These are phyloP conservation scores for Carex scoparia DNA, from an alignment of 176 grass and related monocot genomes.

Conservation along the genomic window DNA sequence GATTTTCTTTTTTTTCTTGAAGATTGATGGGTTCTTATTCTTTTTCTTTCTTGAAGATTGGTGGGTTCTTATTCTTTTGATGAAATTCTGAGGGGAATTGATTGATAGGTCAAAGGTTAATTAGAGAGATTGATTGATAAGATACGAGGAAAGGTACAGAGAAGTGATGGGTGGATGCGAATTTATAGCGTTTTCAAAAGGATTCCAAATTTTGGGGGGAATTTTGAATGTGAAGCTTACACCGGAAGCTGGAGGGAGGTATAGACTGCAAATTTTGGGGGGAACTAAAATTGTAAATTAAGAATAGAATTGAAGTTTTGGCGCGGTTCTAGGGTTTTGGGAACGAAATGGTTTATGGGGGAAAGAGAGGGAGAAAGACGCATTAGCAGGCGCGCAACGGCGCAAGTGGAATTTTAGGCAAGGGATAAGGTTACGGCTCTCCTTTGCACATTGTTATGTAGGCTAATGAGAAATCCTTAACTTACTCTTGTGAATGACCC, in stretches of 20 bases:
- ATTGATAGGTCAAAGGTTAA: not conserved
- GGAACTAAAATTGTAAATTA: not conserved
- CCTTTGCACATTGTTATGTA: not conserved
- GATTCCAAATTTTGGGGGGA: slow-evolving; percentile 28
- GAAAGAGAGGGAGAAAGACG: not conserved
- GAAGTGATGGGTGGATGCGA: slow-evolving; percentile 31
- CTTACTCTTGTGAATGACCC: not conserved
- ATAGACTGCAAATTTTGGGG: not conserved
- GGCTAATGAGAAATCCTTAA: not conserved
- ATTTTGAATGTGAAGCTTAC: not conserved
- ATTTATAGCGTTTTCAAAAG: slow-evolving; percentile 27
- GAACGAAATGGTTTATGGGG: not conserved
- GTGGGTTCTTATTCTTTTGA: not conserved
- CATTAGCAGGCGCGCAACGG: not conserved
- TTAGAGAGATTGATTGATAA: slow-evolving; percentile 24
- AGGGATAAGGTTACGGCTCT: slow-evolving; percentile 15
- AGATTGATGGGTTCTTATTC: not conserved
- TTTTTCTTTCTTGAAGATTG: not conserved
- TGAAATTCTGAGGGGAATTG: not conserved
- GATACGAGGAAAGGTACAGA: slow-evolving; percentile 27
- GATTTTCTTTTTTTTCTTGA: not conserved
- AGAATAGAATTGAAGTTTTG: slow-evolving; percentile 7
- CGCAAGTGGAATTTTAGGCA: not conserved
- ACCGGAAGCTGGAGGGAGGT: not conserved
- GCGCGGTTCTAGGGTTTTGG: slow-evolving; percentile 24